These are phyloP conservation scores for Lentinula sp. DNA, from an alignment of 768 basidiomycete species.

Conservation along the genomic window DNA sequence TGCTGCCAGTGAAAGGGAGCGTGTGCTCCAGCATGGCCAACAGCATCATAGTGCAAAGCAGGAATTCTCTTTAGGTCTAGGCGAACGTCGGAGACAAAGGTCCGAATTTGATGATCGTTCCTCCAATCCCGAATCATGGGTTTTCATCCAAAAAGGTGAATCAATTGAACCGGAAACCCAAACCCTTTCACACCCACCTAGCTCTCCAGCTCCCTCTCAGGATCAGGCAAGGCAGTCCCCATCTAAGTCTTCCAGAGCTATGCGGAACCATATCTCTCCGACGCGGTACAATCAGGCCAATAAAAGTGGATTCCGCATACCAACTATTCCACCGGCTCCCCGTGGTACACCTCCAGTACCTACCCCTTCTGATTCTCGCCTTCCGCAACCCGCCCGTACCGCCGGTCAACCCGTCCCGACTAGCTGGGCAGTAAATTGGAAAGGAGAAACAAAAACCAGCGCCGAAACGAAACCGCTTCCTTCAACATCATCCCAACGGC, in stretches of 20 bases:
- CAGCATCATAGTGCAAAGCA: conserved; percentile 23
- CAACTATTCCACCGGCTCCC: conserved; percentile 29
- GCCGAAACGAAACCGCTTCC: conserved; percentile 27
- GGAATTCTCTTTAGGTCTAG: conserved; percentile 22
- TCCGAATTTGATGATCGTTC: conserved; percentile 5
- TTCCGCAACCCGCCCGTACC: conserved; percentile 22
- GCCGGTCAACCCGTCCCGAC: conserved; percentile 40
- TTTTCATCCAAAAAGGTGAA: conserved; percentile 1
- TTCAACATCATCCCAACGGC: conserved; percentile 22
- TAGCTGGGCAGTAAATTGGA: conserved; percentile 46
- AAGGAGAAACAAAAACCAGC: conserved; percentile 33
- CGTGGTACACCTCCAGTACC: conserved; percentile 34
- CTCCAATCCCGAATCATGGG: conserved; percentile 7
- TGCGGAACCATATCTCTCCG: conserved; percentile 25
- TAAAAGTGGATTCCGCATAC: not conserved
- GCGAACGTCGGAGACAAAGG: conserved; percentile 14
- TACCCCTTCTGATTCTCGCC: conserved; percentile 24
- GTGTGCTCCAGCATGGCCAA: conserved; percentile 26
- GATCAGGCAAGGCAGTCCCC: conserved; percentile 19
- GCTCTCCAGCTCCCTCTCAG: conserved; percentile 21
- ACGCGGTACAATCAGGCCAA: conserved; percentile 20
- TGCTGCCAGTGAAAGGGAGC: conserved; percentile 44
- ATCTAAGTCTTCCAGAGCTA: conserved; percentile 17
- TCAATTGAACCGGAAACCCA: not conserved
- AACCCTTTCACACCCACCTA: conserved; percentile 15